phyloP scores from a whole-genome alignment of 768 basidiomycete species.

The Mycena belliarum region DNA sequence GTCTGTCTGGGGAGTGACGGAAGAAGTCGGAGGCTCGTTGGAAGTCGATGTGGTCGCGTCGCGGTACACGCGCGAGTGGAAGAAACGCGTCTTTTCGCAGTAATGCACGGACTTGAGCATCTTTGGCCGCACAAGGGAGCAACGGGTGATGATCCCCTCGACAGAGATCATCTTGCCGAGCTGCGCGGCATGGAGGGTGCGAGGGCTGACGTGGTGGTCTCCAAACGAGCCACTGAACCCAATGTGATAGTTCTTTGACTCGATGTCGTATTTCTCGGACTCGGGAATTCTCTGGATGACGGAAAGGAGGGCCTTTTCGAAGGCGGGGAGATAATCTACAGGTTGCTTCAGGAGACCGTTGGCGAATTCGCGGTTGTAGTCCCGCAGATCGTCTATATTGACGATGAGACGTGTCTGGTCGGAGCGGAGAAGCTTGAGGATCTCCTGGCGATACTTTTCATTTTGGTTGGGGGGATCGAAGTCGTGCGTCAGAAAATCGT shows the following conservation, averaged over 20 bases:
- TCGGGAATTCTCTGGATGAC: conserved; percentile 77
- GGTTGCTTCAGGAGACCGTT: conserved; percentile 91
- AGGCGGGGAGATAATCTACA: conserved; percentile 81
- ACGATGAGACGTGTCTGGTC: conserved; percentile 89
- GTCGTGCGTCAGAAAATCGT: conserved; percentile 67
- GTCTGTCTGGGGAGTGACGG: conserved; percentile 88
- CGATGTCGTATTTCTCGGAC: conserved; percentile 77
- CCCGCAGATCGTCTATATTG: conserved; percentile 94
- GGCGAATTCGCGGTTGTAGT: conserved; percentile 84
- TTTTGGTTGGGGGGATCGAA: conserved; percentile 69
- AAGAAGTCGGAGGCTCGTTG: conserved; percentile 81
- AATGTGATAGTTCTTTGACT: conserved; percentile 79
- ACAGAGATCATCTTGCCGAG: conserved; percentile 95
- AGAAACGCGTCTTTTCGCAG: conserved; percentile 82
- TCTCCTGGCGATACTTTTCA: conserved; percentile 71
- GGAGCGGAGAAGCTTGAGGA: conserved; percentile 77
- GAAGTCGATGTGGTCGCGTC: conserved; percentile 89
- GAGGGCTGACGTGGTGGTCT: conserved; percentile 95
- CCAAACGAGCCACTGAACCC: conserved; percentile 97
- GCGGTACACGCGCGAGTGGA: conserved; percentile 88
- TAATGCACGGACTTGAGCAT: conserved; percentile 97
- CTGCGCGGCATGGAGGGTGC: conserved; percentile 84
- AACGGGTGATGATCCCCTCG: conserved; percentile 97
- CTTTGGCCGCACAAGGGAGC: conserved; percentile 97
- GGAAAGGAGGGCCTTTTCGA: conserved; percentile 79